Evolutionary conservation across 2,329 filamentous ascomycete genomes (phyloP), one percentile per base, ranked within the genome.

Genomic region (Pestalotiopsis sp.): DNA sequence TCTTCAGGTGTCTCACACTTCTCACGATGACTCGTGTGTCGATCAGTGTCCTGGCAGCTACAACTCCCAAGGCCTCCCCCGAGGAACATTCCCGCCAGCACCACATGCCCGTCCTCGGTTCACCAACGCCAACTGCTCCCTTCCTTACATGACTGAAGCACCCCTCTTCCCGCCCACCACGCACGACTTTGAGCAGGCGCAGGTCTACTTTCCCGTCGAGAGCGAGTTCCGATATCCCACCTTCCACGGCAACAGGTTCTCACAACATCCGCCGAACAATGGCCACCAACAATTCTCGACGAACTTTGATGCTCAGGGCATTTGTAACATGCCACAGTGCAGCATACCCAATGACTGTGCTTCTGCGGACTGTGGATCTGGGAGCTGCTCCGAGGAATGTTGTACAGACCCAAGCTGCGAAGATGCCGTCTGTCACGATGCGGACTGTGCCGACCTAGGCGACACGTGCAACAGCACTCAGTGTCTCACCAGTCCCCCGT

Each of bases 391-490:
- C 12, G 72, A 68, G 41, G 68, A 71, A 17, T 74, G 73, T 39
- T 75, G 74, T 14, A 74, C 73, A 5, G 59, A 62, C 11, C 27
- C 59, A 4, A 36, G 31, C 27, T 62, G 59, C 17, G 27, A 62
- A 36, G 20, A 62, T 12, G 63, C 60, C 17, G 66, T 73, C 14
- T 78, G 77, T 65, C 72, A 76, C 38, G 72, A 76, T n/a, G 76
- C 77, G 56, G 67, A 69, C 31, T 78, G 76, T 59, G 73, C 71
- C n/a, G 73, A 69, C 20, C 67, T 72, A 12, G 75, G 75, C 25
- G 74, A 70, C 11, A 73, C 74, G 2, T 79, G 76, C 60, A 70
- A 78, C 52, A 73, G 76, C 63, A 59, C 72, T 9, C 36, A 73
- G 41, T 78, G 77, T 63, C 66, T 77, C 23, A 72, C 76, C 4